Base-by-base conservation (phyloP, 305 asterid species). In the Rubia peregrina region DNA sequence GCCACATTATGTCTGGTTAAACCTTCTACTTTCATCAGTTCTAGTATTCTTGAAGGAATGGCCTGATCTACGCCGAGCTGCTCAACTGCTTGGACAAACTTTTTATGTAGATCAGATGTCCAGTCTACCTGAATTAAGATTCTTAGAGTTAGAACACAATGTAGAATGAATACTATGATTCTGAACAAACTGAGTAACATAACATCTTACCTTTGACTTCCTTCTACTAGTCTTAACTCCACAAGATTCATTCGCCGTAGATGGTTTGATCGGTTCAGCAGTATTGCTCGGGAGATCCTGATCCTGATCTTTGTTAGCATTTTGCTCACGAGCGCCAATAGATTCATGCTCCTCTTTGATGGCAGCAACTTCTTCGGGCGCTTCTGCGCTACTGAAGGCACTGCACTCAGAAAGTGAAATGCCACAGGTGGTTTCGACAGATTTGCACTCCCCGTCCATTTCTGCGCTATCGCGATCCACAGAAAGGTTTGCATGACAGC, bases 11-110 rank as follows among this genome's bases (percentile, higher is more conserved):
- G 88, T 61, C 88, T 74, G 2, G 86, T 84, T 64, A 84, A 79
- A 48, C 88, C 88, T 68, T 81, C 86, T 22, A 84, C 84, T 70
- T 84, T 84, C 88, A 84, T 84, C 68, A 84, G 49, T 43, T 84
- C 88, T 51, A 84, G 79, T 70, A 84, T 84, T 53, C 88, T 79
- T 19, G 88, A 84, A 75, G 88, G 88, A 36, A 84, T 81, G 68
- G 88, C 88, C 59, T 81, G 88, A 81, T 84, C 88, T 12, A 84
- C 77, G 41, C 88, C 86, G 9, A 84, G 88, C 67, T 79, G 84
- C 67, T 84, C 86, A 41, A 84, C 88, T 33, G 86, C 88, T 33
- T 81, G 84, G 38, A 81, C 86, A 67, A 84, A 84, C 73, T 79
- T 84, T 61, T 84, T 84, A 76, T 81, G 86, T n/a, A 84, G 77